These are phyloP conservation scores for Ceratobasidium sp. DNA, from an alignment of 1,284 basidiomycete species.

Conservation along the genomic window DNA sequence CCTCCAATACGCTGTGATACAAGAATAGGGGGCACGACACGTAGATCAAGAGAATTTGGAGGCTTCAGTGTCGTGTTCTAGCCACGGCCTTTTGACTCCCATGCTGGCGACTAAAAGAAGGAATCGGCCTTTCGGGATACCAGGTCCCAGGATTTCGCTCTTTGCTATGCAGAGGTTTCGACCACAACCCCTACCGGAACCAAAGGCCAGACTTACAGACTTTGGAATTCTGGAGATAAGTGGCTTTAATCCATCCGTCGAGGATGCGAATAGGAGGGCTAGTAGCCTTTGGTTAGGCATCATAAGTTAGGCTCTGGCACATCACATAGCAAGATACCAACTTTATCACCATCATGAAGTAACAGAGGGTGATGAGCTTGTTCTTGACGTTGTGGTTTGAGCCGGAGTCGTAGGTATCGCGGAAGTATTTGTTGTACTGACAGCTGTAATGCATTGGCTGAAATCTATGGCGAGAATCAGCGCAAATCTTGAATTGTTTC, in stretches of 20 bases:
- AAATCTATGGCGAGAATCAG: background rate
- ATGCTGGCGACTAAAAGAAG: no score
- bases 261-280: slow-evolving; percentile 10
- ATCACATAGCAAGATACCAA: background rate
- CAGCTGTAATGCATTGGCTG: background rate
- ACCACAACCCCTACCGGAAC: background rate
- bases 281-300: background rate
- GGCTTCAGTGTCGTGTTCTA: background rate
- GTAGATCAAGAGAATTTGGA: slow-evolving; percentile 13
- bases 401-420: background rate
- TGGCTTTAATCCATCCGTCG: slow-evolving; percentile 18
- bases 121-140: no score
- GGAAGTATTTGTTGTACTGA: background rate
- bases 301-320: background rate
- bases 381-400: background rate
- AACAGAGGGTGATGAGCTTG: background rate
- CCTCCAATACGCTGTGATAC: slow-evolving; percentile 5
- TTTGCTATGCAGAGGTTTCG: background rate
- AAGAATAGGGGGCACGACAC: background rate
- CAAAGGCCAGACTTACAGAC: background rate
- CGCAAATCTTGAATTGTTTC: background rate
- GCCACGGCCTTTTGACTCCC: background rate
- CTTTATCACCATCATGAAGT: background rate
- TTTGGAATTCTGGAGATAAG: slow-evolving; percentile 2
- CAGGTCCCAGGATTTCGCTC: background rate